phyloP scores from a whole-genome alignment of 1,284 basidiomycete species.

The Uromyces viciae-fabae region DNA sequence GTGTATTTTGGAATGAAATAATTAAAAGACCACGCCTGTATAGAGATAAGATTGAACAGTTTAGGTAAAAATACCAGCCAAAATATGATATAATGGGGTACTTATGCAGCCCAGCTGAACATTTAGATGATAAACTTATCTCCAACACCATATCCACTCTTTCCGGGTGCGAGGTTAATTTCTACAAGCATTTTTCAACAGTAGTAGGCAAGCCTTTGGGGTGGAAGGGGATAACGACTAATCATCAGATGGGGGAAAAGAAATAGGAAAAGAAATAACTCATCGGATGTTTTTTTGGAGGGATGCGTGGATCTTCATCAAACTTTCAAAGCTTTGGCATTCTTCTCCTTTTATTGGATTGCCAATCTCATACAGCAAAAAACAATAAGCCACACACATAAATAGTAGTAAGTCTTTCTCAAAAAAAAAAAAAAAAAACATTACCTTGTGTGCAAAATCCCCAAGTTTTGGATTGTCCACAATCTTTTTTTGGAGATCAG shows the following conservation, averaged over 20 bases:
- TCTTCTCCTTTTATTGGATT: no score
- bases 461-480: neutral
- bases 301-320: no score
- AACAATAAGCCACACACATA: no score
- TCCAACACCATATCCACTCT: neutral
- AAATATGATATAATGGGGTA: no score
- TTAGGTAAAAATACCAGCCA: no score
- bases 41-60: neutral
- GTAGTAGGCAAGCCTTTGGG: neutral
- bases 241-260: no score
- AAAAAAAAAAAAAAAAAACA: neutral
- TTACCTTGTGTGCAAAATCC: slow-evolving; percentile 3
- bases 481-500: neutral
- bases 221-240: no score
- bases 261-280: no score
- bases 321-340: no score
- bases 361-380: no score
- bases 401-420: no score
- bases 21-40: neutral
- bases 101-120: neutral
- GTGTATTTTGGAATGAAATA: neutral
- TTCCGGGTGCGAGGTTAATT: neutral
- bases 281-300: no score
- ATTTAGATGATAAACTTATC: neutral
- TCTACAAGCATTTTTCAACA: neutral